Percentiles rank a stretch among this genome's conserved stretches.
Conservation (phyloP, 176 grass and related monocot genomes). For the Triticum timopheevii region DNA sequence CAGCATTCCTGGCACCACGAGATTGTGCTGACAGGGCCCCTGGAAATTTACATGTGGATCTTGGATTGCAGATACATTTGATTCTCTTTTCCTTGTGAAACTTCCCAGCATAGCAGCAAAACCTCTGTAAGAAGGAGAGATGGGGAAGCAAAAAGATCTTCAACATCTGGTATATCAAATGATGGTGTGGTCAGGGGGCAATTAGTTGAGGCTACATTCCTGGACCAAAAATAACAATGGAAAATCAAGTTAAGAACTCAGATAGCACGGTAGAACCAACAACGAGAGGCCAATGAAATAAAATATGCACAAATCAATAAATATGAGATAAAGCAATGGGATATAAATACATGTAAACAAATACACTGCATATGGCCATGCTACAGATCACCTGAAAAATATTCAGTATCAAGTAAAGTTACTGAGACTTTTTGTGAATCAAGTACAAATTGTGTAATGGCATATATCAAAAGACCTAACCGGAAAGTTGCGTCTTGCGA, state of each 20-base stretch:
- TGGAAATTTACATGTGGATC: constrained; percentile 53
- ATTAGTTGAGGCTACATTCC: constrained; percentile 16
- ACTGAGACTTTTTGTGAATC: background rate
- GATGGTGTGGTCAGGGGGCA: constrained; percentile 41
- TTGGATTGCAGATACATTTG: constrained; percentile 55
- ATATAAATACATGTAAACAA: background rate
- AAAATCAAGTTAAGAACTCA: constrained; percentile 7
- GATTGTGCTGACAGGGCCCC: constrained; percentile 47
- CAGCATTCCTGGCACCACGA: constrained; percentile 40
- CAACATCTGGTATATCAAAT: constrained; percentile 75
- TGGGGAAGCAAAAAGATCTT: constrained; percentile 50
- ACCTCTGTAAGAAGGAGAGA: constrained; percentile 33
- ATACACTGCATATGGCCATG: background rate
- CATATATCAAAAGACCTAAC: background rate
- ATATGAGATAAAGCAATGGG: background rate
- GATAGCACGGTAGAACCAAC: background rate
- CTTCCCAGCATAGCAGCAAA: constrained; percentile 38
- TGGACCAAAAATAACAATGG: background rate
- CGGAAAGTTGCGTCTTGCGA: background rate
- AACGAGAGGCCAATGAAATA: background rate
- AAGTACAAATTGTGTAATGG: background rate
- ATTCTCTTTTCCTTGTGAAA: constrained; percentile 76
- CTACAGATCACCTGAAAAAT: background rate
- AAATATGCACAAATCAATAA: background rate
- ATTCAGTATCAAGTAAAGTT: background rate